Base-by-base conservation (phyloP, 768 basidiomycete genomes). In the Amanita pallidorosea region DNA sequence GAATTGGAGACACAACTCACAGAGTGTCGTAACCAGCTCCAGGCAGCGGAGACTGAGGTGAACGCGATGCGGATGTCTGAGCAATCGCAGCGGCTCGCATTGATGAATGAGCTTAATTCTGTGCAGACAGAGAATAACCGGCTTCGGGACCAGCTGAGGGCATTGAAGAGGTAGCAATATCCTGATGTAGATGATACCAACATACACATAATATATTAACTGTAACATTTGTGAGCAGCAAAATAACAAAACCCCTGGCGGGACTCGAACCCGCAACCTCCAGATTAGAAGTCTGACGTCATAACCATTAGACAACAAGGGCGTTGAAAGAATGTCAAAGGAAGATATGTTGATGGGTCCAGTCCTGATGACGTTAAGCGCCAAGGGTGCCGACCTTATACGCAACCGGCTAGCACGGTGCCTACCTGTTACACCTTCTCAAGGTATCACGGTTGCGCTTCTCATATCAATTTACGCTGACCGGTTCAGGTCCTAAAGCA, bases 241-340 rank as follows among this genome's bases (percentile, higher is more conserved):
- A 49, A 34, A 35, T 37, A 45, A 8, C 4, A 51, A 38, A 54
- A 80, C 83, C 81, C 83, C 82, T 75, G 78, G 81, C 79, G 81
- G 76, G 83, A 84, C 73, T 85, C 83, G 83, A 85, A 85, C 83
- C 75, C 82, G 78, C 81, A 85, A 77, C 82, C 83, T 84, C 80
- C 83, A 85, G 83, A 85, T 81, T 82, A 85, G 83, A 85, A 85
- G 83, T 85, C 83, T 85, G 83, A 85, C 83, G 83, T 85, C 83
- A 85, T 85, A 82, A 72, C 83, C 83, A 85, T 85, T 85, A 85
- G 82, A 85, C 83, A 82, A 85, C 79, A 75, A 74, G 83, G 82
- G 83, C 83, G 29, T 34, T 38, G 35, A 27, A 48, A 11, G 17
- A 33, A 9, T 44, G 25, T 18, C 9, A 9, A 27, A 5, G 25